Percentiles rank a stretch among this genome's conserved stretches.
phyloP scores from a whole-genome alignment of 176 grass and related monocot genomes.

The Thinopyrum elongatum region DNA sequence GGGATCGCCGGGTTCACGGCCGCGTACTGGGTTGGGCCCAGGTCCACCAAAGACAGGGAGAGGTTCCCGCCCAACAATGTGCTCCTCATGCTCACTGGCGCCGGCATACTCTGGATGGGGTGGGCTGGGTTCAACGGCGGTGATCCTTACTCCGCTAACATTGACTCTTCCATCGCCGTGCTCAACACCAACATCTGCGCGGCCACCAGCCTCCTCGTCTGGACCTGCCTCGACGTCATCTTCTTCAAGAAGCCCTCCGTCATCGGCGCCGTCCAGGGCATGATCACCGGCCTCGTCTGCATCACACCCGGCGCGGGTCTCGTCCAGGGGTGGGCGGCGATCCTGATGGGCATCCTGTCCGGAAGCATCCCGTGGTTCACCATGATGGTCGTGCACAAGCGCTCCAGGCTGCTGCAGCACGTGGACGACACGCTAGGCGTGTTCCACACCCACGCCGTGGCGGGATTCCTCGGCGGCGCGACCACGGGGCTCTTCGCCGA shows the following conservation, averaged over 20 bases:
- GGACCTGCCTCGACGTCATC: conserved; percentile 91
- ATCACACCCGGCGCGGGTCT: conserved; percentile 81
- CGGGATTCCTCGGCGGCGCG: conserved; percentile 73
- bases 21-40: conserved; percentile 88
- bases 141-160: conserved; percentile 80
- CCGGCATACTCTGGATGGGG: conserved; percentile 91
- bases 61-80: conserved; percentile 94
- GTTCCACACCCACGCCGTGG: conserved; percentile 96
- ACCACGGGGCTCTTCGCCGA: conserved; percentile 90
- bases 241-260: conserved; percentile 97
- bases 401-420: conserved; percentile 57
- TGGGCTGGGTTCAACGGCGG: conserved; percentile 98
- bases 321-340: conserved; percentile 91
- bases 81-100: conserved; percentile 82
- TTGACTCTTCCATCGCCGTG: conserved; percentile 78
- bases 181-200: conserved; percentile 94
- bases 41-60: conserved; percentile 85
- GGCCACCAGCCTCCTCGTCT: conserved; percentile 78
- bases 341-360: conserved; percentile 72
- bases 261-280: conserved; percentile 92
- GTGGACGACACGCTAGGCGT: conserved; percentile 95
- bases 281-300: conserved; percentile 93
- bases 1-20: conserved; percentile 83
- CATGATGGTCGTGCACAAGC: conserved; percentile 99
- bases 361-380: conserved; percentile 99